Conservation (phyloP, 129 eudicot genomes). For the Arctium minus region DNA sequence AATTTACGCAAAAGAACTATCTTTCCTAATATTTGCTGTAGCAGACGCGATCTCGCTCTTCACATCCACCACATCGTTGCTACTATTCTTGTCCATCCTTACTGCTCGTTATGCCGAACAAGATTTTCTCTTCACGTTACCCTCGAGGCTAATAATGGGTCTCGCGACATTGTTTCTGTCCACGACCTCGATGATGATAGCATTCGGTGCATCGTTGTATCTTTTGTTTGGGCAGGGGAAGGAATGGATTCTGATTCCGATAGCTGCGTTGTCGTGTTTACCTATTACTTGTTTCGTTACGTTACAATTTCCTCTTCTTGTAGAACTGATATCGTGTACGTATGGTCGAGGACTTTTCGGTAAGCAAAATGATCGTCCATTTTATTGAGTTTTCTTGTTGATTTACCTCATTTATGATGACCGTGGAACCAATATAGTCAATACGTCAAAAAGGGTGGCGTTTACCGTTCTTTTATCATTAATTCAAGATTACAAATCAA, state of each 20-base stretch:
- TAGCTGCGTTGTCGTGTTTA: conserved; percentile 30
- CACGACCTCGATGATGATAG: conserved; percentile 37
- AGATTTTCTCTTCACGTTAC: conserved; percentile 36
- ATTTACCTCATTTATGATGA: too few relatives aligned
- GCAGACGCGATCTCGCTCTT: conserved; percentile 43
- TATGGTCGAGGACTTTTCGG: conserved; percentile 35
- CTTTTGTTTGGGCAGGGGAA: conserved; percentile 34
- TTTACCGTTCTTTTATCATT: too few relatives aligned
- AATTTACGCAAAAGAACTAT: conserved; percentile 19
- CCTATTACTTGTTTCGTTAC: conserved; percentile 36
- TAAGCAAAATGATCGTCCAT: conserved; percentile 31
- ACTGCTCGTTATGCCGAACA: conserved; percentile 44
- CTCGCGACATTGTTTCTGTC: conserved; percentile 36
- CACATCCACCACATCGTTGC: conserved; percentile 42
- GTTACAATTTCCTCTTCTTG: conserved; percentile 39
- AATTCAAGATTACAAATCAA: not conserved
- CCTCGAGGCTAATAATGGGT: conserved; percentile 34
- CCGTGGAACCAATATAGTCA: too few relatives aligned
- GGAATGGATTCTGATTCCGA: conserved; percentile 29
- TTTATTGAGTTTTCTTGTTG: conserved; percentile 12
- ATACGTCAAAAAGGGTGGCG: too few relatives aligned
- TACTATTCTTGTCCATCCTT: conserved; percentile 36
- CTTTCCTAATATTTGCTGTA: conserved; percentile 33
- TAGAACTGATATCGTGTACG: conserved; percentile 32
- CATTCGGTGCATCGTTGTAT: conserved; percentile 34